Conservation (phyloP, 2,329 filamentous ascomycete species). For the Claviceps fusiformis region DNA sequence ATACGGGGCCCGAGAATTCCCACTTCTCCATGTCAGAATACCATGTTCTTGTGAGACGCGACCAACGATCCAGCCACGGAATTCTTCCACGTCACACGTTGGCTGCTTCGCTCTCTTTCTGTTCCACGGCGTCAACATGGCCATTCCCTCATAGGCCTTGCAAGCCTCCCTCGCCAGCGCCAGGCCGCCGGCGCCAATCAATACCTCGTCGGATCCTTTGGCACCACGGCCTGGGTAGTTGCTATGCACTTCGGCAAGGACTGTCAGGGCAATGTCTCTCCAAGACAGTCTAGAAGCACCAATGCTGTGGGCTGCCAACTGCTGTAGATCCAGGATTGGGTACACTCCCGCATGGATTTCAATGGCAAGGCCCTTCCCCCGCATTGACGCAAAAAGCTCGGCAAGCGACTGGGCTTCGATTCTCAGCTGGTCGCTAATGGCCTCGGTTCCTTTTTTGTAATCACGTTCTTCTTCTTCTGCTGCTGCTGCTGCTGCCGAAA, state of each 20-base stretch:
- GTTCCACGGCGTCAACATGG: conserved; percentile 48
- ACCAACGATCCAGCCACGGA: conserved; percentile 52
- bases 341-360: conserved; percentile 71
- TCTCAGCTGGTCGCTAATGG: conserved; percentile 8
- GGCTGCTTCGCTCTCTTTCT: conserved; percentile 18
- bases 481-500: conserved; percentile 1
- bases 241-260: conserved; percentile 59
- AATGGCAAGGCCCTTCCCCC: conserved; percentile 29
- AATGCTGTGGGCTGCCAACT: conserved; percentile 56
- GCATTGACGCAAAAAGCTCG: conserved; percentile 14
- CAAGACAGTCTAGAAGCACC: conserved; percentile 29
- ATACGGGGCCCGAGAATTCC: conserved; percentile 16
- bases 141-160: conserved; percentile 58
- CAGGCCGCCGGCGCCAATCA: conserved; percentile 55
- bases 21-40: conserved; percentile 43
- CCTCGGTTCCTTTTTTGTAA: not conserved
- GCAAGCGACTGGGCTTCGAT: conserved; percentile 10
- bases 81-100: conserved; percentile 17
- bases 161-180: conserved; percentile 65
- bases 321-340: conserved; percentile 63
- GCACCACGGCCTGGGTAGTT: conserved; percentile 47
- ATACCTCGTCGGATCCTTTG: conserved; percentile 40
- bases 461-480: not conserved
- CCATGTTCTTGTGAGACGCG: conserved; percentile 70
- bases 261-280: conserved; percentile 48